These are phyloP conservation scores for Colletotrichum musicola DNA, from an alignment of 2,329 filamentous ascomycete species.

Conservation along the genomic window DNA sequence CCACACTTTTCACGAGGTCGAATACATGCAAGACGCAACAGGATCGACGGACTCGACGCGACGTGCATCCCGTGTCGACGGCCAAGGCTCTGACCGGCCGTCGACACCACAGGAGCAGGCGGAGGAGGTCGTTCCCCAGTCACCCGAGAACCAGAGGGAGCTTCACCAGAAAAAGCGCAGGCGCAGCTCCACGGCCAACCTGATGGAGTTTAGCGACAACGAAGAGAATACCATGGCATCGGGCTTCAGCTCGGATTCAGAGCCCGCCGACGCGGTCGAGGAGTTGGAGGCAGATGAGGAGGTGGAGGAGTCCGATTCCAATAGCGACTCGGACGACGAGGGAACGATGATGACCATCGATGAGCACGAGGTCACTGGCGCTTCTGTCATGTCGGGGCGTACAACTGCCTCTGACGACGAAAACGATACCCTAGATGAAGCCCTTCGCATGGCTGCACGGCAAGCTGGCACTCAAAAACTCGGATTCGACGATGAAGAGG, in stretches of 20 bases:
- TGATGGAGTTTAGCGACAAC: conserved; percentile 73
- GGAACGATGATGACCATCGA: conserved; percentile 87
- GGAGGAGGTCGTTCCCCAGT: conserved; percentile 68
- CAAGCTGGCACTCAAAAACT: conserved; percentile 81
- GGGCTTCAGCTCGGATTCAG: conserved; percentile 79
- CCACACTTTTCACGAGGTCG: conserved; percentile 96
- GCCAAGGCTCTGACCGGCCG: conserved; percentile 60
- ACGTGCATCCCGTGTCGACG: conserved; percentile 67
- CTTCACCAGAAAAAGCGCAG: conserved; percentile 68
- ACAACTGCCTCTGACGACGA: conserved; percentile 66
- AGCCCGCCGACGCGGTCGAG: conserved; percentile 66
- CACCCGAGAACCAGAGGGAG: conserved; percentile 75
- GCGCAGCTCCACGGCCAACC: conserved; percentile 75
- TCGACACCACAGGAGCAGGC: conserved; percentile 73
- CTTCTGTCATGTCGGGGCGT: conserved; percentile 72
- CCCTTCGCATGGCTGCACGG: conserved; percentile 79
- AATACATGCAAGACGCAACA: conserved; percentile 89
- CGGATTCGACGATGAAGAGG: conserved; percentile 57
- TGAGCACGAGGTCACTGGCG: conserved; percentile 80
- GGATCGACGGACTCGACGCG: conserved; percentile 82
- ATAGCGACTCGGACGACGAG: conserved; percentile 76
- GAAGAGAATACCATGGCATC: conserved; percentile 79
- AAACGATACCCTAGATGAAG: conserved; percentile 80
- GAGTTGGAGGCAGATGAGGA: conserved; percentile 68
- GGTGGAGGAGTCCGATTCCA: conserved; percentile 55